Base-by-base conservation (phyloP, 1,284 basidiomycete species). In the Trametes polyzona region DNA sequence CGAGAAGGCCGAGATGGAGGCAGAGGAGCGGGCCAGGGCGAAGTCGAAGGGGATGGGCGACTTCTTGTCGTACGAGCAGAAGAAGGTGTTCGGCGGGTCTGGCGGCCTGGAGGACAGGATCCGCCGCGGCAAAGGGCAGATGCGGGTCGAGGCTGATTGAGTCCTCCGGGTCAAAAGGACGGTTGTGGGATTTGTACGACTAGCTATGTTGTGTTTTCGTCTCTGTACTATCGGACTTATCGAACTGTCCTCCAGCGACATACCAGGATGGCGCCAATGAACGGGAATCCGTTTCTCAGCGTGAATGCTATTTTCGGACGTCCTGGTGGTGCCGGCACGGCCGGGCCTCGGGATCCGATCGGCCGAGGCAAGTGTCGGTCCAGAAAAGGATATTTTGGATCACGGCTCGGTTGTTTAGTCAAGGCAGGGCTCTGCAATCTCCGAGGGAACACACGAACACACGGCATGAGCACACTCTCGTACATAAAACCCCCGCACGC, bases 81-180 rank as follows among this genome's bases (percentile, higher is more conserved):
- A 90, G 78, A 88, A 81, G 62, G 88, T 92, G 1, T 92, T 90
- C 69, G 84, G 90, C 39, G 89, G 87, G 24, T 70, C 75, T 6
- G 88, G 89, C 41, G 89, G 86, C n/a, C 71, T 92, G 40, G 90
- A 90, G 69, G 90, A 92, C 29, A 77, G 90, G 57, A 86, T 92
- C 50, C 78, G 76, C 65, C 77, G 90, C 65, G 88, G 89, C 37
- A 76, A 86, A 10, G 71, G 71, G 8, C 67, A 69, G 55, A 69
- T 72, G 69, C 66, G 68, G 39, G 69, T 71, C 5, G 71, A 69
- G 44, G 69, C 60, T 0, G 71, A 72, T 39, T 72, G 55, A 61
- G 37, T 24, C n/a, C 33, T 26, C 16, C 17, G 21, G 2, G 23
- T 44, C n/a, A 36, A 19, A 27, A 7, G 23, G 19, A 16, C 19